phyloP scores from a whole-genome alignment of 2,329 filamentous ascomycete genomes.

The Zymoseptoria brevis region DNA sequence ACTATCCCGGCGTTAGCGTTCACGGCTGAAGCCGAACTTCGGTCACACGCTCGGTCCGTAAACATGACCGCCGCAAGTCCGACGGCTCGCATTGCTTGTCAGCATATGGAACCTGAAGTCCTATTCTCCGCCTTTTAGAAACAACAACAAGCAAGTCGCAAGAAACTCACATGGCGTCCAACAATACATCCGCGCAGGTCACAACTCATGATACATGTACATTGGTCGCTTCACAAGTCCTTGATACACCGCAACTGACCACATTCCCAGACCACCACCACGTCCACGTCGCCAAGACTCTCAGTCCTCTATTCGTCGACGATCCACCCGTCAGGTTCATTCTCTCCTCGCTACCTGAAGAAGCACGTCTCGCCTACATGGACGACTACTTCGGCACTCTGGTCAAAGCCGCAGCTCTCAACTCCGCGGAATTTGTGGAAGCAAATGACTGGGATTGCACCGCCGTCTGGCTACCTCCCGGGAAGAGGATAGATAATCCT shows the following conservation, averaged over 20 bases:
- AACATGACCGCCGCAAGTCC: not conserved
- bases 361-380: conserved; percentile 14
- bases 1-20: no score
- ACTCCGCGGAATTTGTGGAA: conserved; percentile 18
- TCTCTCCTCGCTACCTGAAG: conserved; percentile 8
- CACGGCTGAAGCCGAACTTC: no score
- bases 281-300: not conserved
- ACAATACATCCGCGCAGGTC: conserved; percentile 2
- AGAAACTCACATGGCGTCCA: conserved; percentile 3
- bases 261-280: conserved; percentile 5
- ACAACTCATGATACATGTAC: not conserved
- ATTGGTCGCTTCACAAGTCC: not conserved
- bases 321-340: conserved; percentile 22
- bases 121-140: not conserved
- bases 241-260: not conserved
- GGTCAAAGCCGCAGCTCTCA: conserved; percentile 17
- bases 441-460: conserved; percentile 15
- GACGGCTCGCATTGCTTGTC: not conserved
- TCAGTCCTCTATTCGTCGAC: conserved; percentile 12
- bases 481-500: conserved; percentile 19
- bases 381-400: conserved; percentile 15
- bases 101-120: not conserved
- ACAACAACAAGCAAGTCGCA: not conserved
- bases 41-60: not conserved
- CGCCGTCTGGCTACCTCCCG: conserved; percentile 19